Percentiles rank a stretch among this genome's conserved stretches.
Conservation (phyloP, 1,284 basidiomycete species). For the Prillingera fragicola region DNA sequence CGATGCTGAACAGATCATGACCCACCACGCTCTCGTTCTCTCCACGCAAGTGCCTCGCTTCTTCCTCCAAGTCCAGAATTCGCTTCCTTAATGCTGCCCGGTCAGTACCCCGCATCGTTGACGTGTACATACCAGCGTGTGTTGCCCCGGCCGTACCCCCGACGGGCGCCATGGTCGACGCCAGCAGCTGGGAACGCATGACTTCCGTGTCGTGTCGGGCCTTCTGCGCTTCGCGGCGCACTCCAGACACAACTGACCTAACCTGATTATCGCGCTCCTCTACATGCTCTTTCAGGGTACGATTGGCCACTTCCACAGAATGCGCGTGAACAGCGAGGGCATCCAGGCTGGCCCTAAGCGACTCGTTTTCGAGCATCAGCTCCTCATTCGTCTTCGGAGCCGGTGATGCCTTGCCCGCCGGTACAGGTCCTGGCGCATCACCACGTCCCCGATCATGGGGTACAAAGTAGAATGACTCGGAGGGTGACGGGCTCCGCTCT, state of each 20-base stretch:
- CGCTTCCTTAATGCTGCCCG: conserved; percentile 11
- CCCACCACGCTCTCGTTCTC: conserved; percentile 35
- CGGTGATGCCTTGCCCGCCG: conserved; percentile 2
- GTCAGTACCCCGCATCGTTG: not conserved
- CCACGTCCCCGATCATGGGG: conserved; percentile 5
- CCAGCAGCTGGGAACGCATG: conserved; percentile 33
- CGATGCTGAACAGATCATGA: not conserved
- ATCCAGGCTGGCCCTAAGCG: conserved; percentile 42
- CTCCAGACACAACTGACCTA: conserved; percentile 34
- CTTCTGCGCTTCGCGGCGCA: conserved; percentile 35
- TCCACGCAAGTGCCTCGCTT: conserved; percentile 49
- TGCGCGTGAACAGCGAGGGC: conserved; percentile 40
- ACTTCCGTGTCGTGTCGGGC: conserved; percentile 32
- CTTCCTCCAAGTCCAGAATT: conserved; percentile 71
- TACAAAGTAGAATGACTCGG: conserved; percentile 39
- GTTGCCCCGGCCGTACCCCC: no score
- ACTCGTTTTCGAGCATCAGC: conserved; percentile 44
- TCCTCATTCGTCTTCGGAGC: conserved; percentile 46
- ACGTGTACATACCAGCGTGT: not conserved
- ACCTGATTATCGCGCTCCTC: conserved; percentile 39
- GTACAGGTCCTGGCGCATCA: no score
- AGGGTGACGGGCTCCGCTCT: conserved; percentile 17
- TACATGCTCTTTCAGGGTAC: conserved; percentile 20
- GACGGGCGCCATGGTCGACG: conserved; percentile 9
- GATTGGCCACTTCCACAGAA: conserved; percentile 31